Evolutionary conservation across 805 yeast species (phyloP), one percentile per base, ranked within the genome.

Genomic region (Torulaspora microellipsoides): DNA sequence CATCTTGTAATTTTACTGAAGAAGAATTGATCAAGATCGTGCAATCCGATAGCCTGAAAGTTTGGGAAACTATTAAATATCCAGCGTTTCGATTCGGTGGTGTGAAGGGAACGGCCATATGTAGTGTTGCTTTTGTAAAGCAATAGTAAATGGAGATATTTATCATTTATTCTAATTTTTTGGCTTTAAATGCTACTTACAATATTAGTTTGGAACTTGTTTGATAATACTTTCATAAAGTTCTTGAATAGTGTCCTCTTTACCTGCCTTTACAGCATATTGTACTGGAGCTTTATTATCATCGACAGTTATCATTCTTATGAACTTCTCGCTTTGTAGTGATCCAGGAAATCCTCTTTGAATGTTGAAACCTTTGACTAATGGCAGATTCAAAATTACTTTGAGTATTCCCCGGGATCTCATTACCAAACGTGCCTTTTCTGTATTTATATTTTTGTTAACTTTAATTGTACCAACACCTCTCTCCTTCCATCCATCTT

Each of bases 1-100:
- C 99, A 0, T 85, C 96, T 20, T 93, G 99, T 64, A 93, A 93
- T 63, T 93, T 93, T 63, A 91, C 98, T 1, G 84, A 85, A 56
- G 66, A 69, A 0, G 99, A 93, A 60, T 72, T 93, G 40, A 70
- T 70, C 2, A 65, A 66, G 20, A 71, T 85, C 30, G 69, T 83
- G 3, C 70, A 73, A 29, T 67, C 67, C 12, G 71, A 70, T 12
- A 59, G 62, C 2, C 67, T 86, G 45, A 63, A 68, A 54, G 76
- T 76, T 3, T 85, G 86, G 84, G 77, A 78, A 51, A 72, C 71
- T 15, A 77, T 91, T 37, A 65, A 77, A 10, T 91, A 93, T 63
- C 96, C 96, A 8, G 73, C 77, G 6, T 88, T 88, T 59, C 78
- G 83, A 60, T 91, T 89, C 65, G 97, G 96, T 2, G 99, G 99